phyloP scores from a whole-genome alignment of 192 early-diverging fungal species.

The Entomortierella chlamydospora region DNA sequence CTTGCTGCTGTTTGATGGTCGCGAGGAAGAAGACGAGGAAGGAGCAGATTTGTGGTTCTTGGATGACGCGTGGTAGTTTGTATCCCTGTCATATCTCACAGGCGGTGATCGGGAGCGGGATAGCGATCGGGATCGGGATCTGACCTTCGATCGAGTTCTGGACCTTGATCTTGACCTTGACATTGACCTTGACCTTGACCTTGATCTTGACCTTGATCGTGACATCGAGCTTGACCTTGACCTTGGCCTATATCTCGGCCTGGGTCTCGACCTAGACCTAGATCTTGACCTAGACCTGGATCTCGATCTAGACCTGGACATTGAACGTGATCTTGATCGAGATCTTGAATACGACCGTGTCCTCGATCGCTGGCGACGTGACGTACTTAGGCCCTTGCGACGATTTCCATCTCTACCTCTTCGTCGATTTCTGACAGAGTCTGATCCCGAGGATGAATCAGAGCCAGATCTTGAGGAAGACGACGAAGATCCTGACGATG shows the following conservation, averaged over 20 bases:
- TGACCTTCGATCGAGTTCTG: slow-evolving; percentile 10
- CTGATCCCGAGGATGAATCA: slow-evolving; percentile 7
- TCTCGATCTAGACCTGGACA: slow-evolving; percentile 10
- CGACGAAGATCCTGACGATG: slow-evolving; percentile 1
- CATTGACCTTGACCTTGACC: slow-evolving; percentile 10
- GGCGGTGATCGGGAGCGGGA: neutral
- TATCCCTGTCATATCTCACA: neutral
- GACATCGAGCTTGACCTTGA: neutral
- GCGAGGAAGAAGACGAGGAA: neutral
- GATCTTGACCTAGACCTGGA: neutral
- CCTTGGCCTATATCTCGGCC: neutral
- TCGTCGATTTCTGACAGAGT: neutral
- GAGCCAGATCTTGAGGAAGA: slow-evolving; percentile 7
- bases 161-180: neutral
- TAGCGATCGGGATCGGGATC: neutral
- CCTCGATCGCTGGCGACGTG: neutral
- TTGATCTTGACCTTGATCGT: neutral
- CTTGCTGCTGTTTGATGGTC: too few species aligned
- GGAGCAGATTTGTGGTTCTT: neutral
- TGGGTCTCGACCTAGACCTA: neutral
- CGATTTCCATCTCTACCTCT: neutral
- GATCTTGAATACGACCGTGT: slow-evolving; percentile 10
- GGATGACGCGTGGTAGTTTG: neutral
- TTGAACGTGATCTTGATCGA: neutral
- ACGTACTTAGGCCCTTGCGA: neutral